A percentile compares a stretch with the other conserved stretches of the same genome.
Conservation (phyloP, 495 filamentous ascomycete genomes). For the Penicillium lividum region DNA sequence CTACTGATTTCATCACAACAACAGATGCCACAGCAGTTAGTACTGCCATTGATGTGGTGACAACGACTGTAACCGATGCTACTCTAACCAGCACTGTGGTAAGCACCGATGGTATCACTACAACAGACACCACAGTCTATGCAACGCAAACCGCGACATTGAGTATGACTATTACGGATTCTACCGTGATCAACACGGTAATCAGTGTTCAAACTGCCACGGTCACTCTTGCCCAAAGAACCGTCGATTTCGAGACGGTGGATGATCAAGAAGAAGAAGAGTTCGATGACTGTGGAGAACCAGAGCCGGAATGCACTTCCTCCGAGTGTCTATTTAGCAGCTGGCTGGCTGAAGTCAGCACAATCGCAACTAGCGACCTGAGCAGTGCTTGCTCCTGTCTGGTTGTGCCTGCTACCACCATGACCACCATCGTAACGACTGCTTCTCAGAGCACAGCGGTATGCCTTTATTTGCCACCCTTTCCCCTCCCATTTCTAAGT, state of each 20-base stretch:
- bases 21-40: background rate
- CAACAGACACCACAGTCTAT: background rate
- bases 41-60: background rate
- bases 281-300: background rate
- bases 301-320: background rate
- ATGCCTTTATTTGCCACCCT: background rate
- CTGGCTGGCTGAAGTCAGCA: background rate
- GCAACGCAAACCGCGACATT: background rate
- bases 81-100: background rate
- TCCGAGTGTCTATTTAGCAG: background rate
- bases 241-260: background rate
- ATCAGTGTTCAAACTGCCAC: background rate
- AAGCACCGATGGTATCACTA: background rate
- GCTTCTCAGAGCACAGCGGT: background rate
- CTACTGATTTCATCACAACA: background rate
- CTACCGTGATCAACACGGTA: background rate
- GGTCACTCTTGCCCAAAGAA: background rate
- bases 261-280: background rate
- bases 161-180: background rate
- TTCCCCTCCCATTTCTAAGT: background rate
- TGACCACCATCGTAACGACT: background rate
- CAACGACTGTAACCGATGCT: background rate
- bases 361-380: background rate
- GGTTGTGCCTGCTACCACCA: background rate
- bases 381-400: slow-evolving; percentile 4